Evolutionary conservation across 495 filamentous ascomycete genomes (phyloP), one percentile per base, ranked within the genome.

Genomic region (Tetracladium marchalianum): DNA sequence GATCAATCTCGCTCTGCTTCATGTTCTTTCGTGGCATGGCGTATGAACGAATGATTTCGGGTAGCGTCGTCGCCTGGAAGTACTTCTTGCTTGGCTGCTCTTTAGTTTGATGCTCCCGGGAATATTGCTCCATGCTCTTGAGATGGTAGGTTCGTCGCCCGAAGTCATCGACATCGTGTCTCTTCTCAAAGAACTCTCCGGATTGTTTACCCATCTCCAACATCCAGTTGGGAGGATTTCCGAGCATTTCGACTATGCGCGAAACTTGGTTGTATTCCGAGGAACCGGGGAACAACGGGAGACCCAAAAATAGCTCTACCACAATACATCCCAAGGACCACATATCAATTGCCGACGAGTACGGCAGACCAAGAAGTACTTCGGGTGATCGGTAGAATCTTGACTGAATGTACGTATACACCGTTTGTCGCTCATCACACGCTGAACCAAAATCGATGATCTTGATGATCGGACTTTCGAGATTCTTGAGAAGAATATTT

Each of bases 81-180:
- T 99, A 99, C 65, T 96, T 97, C 75, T 99, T 99, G 75, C 93
- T 97, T 35, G 93, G 93, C 63, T 96, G 92, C 62, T 99, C 93
- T 62, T 99, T 97, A 11, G 87, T 90, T 47, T 82, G 81, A 55
- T 94, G 90, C 62, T 99, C 93, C 37, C 90, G 68, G 10, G 92
- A 92, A 58, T 96, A 99, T 56, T 94, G 86, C 60, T 99, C 93
- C 82, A 99, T 87, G 47, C 82, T 85, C 71, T 99, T 99, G 15
- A 99, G 69, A 35, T 90, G 81, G 60, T 95, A 96, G 12, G 79
- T 86, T 54, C 87, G 81, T 47, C 93, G 74, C 16, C 90, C 90
- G 59, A 84, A 99, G 55, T 99, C 93, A 47, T 79, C 74, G 11
- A 62, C 63, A 52, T 60, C 57, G 54, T 90, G 85, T 12, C 76